Evolutionary conservation across 192 early-diverging fungal genomes (phyloP).

Genomic region (Coemansia sp.): DNA sequence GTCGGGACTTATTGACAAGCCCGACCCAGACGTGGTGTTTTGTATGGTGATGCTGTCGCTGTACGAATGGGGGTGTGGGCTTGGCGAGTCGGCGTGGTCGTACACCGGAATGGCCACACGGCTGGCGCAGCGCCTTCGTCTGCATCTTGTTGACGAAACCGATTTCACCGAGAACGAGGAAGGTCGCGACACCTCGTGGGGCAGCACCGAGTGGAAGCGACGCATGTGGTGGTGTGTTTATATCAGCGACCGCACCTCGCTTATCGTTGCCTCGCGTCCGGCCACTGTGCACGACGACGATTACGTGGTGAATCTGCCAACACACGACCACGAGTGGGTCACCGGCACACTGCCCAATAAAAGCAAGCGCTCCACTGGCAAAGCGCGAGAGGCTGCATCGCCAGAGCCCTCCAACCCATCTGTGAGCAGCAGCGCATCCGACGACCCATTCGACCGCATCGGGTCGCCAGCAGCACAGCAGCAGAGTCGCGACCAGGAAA

Average conservation of each 20-base stretch:
- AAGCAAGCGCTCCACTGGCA: not conserved
- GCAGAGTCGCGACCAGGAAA: not conserved
- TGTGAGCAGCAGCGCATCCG: not conserved
- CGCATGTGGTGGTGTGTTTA: conserved; percentile 55
- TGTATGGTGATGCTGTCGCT: conserved; percentile 50
- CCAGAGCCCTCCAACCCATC: not conserved
- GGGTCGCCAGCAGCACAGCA: not conserved
- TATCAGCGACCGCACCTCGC: conserved; percentile 48
- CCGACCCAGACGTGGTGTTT: conserved; percentile 49
- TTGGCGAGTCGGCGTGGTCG: conserved; percentile 56
- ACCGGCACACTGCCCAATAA: conserved; percentile 26
- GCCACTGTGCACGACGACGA: conserved; percentile 54
- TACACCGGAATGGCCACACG: conserved; percentile 54
- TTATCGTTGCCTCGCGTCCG: conserved; percentile 52
- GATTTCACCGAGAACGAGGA: conserved; percentile 54
- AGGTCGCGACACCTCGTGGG: conserved; percentile 31
- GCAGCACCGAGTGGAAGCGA: conserved; percentile 48
- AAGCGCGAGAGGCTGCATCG: not conserved
- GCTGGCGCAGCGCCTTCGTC: conserved; percentile 47
- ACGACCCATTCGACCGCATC: not conserved
- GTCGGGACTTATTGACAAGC: conserved; percentile 42
- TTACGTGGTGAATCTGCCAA: conserved; percentile 47
- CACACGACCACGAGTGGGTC: conserved; percentile 53
- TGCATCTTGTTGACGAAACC: conserved; percentile 53
- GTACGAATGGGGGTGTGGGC: conserved; percentile 56